phyloP scores from a whole-genome alignment of 1,139 yeast species.

The Saccharomycopsis hybrid region DNA sequence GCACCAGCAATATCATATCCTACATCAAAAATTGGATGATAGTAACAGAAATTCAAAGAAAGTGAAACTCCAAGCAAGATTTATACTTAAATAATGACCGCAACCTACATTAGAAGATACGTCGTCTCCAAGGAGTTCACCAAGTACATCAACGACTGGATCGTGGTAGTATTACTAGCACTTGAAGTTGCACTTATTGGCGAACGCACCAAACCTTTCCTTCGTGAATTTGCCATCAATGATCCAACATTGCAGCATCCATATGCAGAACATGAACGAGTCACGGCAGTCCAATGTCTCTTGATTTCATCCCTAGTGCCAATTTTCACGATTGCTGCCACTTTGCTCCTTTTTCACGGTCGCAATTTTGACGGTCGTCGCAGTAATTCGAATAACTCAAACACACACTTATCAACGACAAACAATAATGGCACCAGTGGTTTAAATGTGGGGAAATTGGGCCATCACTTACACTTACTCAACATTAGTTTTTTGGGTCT shows the following conservation, averaged over 20 bases:
- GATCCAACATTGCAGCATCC: constrained; percentile 20
- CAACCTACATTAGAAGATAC: constrained; percentile 8
- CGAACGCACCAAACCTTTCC: constrained; percentile 18
- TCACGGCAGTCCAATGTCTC: constrained; percentile 8
- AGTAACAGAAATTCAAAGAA: no score
- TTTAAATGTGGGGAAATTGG: background rate
- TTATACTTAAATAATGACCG: constrained; percentile 17
- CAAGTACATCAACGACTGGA: constrained; percentile 17
- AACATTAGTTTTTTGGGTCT: constrained; percentile 17
- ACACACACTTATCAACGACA: no score
- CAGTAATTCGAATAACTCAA: no score
- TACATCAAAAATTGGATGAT: no score
- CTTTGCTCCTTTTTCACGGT: constrained; percentile 9
- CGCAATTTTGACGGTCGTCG: background rate
- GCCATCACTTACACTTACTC: constrained; percentile 13
- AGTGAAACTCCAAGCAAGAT: background rate
- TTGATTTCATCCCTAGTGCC: constrained; percentile 13
- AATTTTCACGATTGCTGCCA: background rate
- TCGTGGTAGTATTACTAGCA: constrained; percentile 8
- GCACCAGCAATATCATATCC: no score
- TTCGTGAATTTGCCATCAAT: constrained; percentile 16
- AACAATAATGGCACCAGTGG: background rate
- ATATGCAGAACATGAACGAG: constrained; percentile 17
- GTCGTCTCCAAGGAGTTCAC: constrained; percentile 11
- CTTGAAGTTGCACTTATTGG: constrained; percentile 18